phyloP scores from a whole-genome alignment of 306 rosid genomes.

The Rubus parviflorus region DNA sequence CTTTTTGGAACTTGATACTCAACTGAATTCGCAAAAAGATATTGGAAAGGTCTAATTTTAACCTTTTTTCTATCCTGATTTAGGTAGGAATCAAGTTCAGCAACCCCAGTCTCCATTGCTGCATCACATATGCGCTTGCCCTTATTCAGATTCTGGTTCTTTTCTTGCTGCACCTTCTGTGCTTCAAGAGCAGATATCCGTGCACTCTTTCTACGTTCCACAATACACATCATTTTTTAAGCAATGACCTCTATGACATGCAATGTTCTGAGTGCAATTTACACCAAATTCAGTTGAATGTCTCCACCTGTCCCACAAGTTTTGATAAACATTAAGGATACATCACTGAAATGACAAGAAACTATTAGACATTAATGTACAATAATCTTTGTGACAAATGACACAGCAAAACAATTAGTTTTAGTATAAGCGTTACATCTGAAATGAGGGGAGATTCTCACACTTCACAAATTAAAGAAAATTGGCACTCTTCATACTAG shows the following conservation, averaged over 20 bases:
- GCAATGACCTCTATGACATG: neutral
- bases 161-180: conserved; percentile 6
- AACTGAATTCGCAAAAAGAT: neutral
- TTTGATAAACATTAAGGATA: neutral
- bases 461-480: neutral
- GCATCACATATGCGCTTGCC: conserved; percentile 6
- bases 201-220: conserved; percentile 15
- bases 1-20: neutral
- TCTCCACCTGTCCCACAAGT: neutral
- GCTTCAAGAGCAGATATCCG: conserved; percentile 7
- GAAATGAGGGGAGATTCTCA: neutral
- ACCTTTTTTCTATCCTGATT: conserved; percentile 15
- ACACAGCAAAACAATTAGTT: neutral
- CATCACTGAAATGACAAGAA: neutral
- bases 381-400: neutral
- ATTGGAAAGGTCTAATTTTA: conserved; percentile 13
- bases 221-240: neutral
- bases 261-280: neutral
- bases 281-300: neutral
- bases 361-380: neutral
- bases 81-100: neutral
- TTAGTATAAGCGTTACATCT: neutral
- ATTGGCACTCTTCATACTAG: neutral
- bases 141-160: conserved; percentile 15
- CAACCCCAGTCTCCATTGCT: neutral